phyloP scores from a whole-genome alignment of 257 asterid species.

The Paulownia fortunei region DNA sequence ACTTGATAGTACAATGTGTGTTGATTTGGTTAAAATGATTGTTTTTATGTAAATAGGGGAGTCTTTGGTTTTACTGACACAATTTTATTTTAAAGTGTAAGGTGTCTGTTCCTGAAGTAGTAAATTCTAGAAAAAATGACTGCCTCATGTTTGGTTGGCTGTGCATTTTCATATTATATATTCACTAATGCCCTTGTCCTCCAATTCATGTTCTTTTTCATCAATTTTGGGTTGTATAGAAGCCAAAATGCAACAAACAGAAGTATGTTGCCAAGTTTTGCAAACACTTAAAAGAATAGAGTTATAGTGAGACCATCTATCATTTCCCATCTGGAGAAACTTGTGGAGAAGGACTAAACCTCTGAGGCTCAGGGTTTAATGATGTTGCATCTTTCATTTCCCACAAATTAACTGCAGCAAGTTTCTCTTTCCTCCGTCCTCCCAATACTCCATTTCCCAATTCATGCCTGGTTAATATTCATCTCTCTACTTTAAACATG shows the following conservation, averaged over 20 bases:
- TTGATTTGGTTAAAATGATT: conserved; percentile 1
- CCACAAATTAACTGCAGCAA: not conserved
- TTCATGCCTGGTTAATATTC: not conserved
- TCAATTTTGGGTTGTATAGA: not conserved
- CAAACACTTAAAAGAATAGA: not conserved
- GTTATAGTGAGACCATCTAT: not conserved
- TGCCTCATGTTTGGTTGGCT: not conserved
- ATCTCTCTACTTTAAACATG: not conserved
- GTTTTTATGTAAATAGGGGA: not conserved
- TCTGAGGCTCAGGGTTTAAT: not conserved
- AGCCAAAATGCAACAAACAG: not conserved
- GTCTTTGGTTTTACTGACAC: not conserved
- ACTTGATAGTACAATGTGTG: not conserved
- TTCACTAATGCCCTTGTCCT: not conserved
- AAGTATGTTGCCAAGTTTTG: not conserved
- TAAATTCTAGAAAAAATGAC: not conserved
- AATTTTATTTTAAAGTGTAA: not conserved
- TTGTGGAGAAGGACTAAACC: not conserved
- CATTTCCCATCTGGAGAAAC: not conserved
- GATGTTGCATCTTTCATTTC: not conserved
- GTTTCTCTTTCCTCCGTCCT: not conserved
- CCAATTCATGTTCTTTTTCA: not conserved
- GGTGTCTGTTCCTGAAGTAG: not conserved
- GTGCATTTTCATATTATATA: not conserved
- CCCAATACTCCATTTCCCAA: not conserved